Percentiles rank a stretch among this genome's conserved stretches.
These are phyloP conservation scores for Chaetoscypha palmicola DNA, from an alignment of 2,329 filamentous ascomycete species.

Conservation along the genomic window DNA sequence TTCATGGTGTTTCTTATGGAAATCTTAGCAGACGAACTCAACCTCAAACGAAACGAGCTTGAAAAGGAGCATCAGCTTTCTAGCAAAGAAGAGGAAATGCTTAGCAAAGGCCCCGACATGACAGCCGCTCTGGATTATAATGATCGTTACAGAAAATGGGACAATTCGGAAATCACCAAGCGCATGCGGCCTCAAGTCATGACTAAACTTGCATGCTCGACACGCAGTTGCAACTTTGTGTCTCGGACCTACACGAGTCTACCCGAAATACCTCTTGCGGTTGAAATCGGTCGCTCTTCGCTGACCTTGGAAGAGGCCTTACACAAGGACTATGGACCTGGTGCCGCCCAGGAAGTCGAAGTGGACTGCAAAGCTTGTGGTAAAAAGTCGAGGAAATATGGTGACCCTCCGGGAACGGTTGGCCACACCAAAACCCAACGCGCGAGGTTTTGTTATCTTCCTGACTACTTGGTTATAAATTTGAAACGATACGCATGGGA, in stretches of 20 bases:
- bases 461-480: conserved; percentile 63
- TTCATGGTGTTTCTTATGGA: conserved; percentile 79
- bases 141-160: background rate
- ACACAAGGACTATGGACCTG: conserved; percentile 56
- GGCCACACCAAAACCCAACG: conserved; percentile 57
- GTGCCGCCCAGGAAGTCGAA: conserved; percentile 54
- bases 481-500: conserved; percentile 52
- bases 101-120: conserved; percentile 36
- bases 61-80: conserved; percentile 37
- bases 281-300: background rate
- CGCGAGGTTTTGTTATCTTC: conserved; percentile 61
- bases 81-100: conserved; percentile 46
- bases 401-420: too few species aligned
- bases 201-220: background rate
- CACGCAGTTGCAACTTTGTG: background rate
- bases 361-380: background rate
- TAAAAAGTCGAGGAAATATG: background rate
- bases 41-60: conserved; percentile 58
- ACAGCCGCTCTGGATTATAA: background rate
- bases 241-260: background rate
- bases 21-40: conserved; percentile 80
- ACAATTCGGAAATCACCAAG: background rate
- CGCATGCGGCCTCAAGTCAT: background rate
- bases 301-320: conserved; percentile 46
- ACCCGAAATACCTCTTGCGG: background rate